Percentiles rank a stretch among this genome's conserved stretches.
phyloP scores from a whole-genome alignment of 2,329 filamentous ascomycete species.

The Alternaria ventricosa region DNA sequence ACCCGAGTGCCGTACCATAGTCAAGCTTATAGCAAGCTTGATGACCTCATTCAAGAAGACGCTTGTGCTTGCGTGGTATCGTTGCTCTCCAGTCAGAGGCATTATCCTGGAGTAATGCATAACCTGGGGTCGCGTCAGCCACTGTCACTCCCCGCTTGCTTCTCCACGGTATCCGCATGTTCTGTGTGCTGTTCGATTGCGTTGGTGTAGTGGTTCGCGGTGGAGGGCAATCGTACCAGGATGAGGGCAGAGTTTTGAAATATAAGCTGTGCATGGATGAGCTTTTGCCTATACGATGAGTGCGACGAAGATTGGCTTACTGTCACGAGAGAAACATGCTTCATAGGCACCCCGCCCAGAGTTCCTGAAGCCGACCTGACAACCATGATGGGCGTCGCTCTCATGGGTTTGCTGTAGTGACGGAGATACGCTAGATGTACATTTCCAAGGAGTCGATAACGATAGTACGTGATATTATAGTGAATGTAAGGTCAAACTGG shows the following conservation, averaged over 20 bases:
- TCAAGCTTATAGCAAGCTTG: conserved; percentile 85
- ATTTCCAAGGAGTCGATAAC: background rate
- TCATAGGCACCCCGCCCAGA: conserved; percentile 66
- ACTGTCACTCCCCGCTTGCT: background rate
- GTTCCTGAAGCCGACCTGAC: conserved; percentile 17
- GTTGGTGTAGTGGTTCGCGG: background rate
- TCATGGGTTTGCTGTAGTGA: background rate
- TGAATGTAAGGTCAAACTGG: background rate
- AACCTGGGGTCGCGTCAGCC: conserved; percentile 61
- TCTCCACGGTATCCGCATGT: background rate
- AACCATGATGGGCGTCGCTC: conserved; percentile 6
- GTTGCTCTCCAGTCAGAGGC: conserved; percentile 80
- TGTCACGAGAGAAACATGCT: conserved; percentile 70
- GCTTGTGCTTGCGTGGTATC: conserved; percentile 92
- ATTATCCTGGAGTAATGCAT: conserved; percentile 96
- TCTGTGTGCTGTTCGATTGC: background rate
- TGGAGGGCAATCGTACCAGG: conserved; percentile 58
- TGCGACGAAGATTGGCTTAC: conserved; percentile 51
- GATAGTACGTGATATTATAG: background rate
- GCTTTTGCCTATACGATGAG: conserved; percentile 1
- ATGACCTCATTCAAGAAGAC: conserved; percentile 93
- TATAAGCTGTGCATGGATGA: conserved; percentile 65
- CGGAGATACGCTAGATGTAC: background rate
- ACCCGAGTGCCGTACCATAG: conserved; percentile 57
- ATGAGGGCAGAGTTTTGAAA: conserved; percentile 82